Evolutionary conservation across 208 protist genomes (phyloP), one percentile per base, ranked within the genome.

Genomic region (Leishmania tarentolae): DNA sequence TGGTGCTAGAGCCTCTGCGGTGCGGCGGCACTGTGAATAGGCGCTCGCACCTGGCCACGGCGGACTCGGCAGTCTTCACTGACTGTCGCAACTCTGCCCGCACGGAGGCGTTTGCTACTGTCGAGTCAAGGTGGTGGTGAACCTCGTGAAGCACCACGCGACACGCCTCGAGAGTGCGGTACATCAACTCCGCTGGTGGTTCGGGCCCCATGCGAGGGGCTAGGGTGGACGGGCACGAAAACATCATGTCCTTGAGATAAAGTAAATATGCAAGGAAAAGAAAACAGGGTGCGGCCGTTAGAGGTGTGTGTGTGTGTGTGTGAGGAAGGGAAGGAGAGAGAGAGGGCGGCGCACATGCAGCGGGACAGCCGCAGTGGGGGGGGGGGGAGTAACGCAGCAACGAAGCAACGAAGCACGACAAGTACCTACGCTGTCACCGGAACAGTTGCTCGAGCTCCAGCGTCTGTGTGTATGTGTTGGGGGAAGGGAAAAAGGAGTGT

Each of bases 61-160:
- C 77, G 19, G n/a, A n/a, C 63, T 86, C 76, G 15, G 90, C 87
- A 8, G 73, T 53, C 37, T 69, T 15, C 42, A 91, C 21, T 0
- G 72, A 81, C 11, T 88, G 82, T 65, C 72, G 84, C 47, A 93
- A 87, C 35, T 91, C 90, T 2, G 53, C 74, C 81, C 85, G 86
- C 1, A 75, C 71, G 53, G 74, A 2, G 40, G 82, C 59, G 69
- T 80, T 78, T 53, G 78, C 73, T 44, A 83, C 69, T 21, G 75
- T 77, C 7, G 78, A 53, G 21, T 86, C 82, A 13, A 86, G 82
- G 57, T 79, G 75, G 47, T 81, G 84, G n/a, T 57, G 80, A 11
- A 85, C 74, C 71, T 88, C 84, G 52, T 80, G 81, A 42, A 88
- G 73, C 3, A 83, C 79, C 3, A 73, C 66, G 9, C 63, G 65